Evolutionary conservation across 306 rosid genomes (phyloP), one percentile per base, ranked within the genome.

Genomic region (Oemleria cerasiformis): DNA sequence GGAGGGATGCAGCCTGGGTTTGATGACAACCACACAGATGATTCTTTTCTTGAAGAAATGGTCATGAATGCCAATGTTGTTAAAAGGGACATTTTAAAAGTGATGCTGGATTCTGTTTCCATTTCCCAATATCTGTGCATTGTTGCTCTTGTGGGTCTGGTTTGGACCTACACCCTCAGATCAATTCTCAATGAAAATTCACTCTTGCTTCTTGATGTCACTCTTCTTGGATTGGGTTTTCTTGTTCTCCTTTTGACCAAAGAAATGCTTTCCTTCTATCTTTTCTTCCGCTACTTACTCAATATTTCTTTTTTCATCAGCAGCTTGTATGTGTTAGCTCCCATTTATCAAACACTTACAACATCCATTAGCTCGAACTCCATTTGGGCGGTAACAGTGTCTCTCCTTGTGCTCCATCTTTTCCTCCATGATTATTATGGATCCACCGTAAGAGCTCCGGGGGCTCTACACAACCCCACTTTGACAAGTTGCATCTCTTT

Each of bases 1-100:
- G 97, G 98, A 39, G 98, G 98, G 50, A 93, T 88, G 98, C 98
- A 93, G 68, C 84, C 87, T 43, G 98, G 98, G 63, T 93, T 83
- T 74, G 87, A 85, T 70, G 98, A 93, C 71, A 93, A 91, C 71
- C 84, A 93, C 77, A 93, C 94, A 0, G 97, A 84, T 55, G 98
- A 91, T 55, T 87, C 91, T 49, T 93, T 93, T 76, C 96, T 93
- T 60, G 96, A 87, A 88, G 92, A 85, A 9, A 93, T 91, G 87
- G 94, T 91, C 74, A 93, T 86, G 92, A 93, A 93, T 84, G 98
- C 97, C 65, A 88, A 86, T 64, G 92, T 93, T 41, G 98, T 93
- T 4, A 87, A 86, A 80, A 76, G 97, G 76, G 92, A 87, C 81
- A 83, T 93, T 80, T 58, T 91, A 13, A 90, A 88, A 83, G 97